phyloP scores from a whole-genome alignment of 2,329 filamentous ascomycete species.

The Fusarium lateritium region DNA sequence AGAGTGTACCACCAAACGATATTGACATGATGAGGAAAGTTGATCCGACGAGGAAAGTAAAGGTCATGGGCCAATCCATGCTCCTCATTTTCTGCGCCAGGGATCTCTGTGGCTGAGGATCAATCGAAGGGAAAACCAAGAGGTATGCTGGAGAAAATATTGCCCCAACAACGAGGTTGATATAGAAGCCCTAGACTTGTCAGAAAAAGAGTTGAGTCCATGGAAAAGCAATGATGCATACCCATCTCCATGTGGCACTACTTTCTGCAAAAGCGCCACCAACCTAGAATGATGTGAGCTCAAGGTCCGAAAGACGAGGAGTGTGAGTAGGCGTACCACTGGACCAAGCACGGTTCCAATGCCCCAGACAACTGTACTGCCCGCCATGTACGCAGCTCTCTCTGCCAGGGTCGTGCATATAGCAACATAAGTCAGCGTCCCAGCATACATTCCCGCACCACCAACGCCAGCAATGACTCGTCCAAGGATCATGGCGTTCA shows the following conservation, averaged over 20 bases:
- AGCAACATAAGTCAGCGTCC: conserved; percentile 23
- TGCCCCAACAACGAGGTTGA: too few species aligned
- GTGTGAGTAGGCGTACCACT: conserved; percentile 33
- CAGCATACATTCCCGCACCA: conserved; percentile 53
- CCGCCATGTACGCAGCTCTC: conserved; percentile 32
- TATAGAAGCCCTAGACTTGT: too few species aligned
- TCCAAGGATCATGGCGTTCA: conserved; percentile 61
- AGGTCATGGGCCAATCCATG: neutral
- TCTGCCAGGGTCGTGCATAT: conserved; percentile 12
- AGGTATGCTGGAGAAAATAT: too few species aligned
- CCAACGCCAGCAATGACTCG: conserved; percentile 59
- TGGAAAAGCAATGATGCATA: neutral
- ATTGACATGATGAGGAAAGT: neutral
- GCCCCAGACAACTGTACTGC: conserved; percentile 54
- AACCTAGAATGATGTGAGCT: conserved; percentile 36
- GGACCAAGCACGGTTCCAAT: conserved; percentile 60
- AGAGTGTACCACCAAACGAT: neutral
- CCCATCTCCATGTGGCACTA: conserved; percentile 59
- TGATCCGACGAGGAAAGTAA: conserved; percentile 3
- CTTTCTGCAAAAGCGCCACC: conserved; percentile 61
- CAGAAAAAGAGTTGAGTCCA: fast-evolving
- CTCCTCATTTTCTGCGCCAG: neutral
- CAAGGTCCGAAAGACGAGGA: too few species aligned
- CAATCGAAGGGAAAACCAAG: too few species aligned
- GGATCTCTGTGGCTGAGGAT: neutral